Evolutionary conservation across 257 asterid genomes (phyloP).

Genomic region (Paraleonurus japonicus): DNA sequence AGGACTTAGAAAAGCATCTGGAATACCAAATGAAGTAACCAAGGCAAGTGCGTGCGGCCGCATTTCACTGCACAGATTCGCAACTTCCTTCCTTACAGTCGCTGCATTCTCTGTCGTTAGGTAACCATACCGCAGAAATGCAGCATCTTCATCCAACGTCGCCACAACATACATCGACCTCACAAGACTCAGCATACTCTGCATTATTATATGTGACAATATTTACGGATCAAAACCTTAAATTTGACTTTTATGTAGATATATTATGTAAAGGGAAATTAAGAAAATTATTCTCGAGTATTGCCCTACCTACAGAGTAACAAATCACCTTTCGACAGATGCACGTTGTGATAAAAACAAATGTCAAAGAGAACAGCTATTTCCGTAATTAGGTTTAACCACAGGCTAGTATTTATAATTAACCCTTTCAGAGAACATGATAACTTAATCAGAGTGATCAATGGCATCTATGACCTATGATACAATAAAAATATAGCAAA

Average conservation of each 20-base stretch:
- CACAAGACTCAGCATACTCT: slow-evolving; percentile 64
- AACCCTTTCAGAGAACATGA: not conserved
- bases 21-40: slow-evolving; percentile 79
- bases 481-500: not conserved
- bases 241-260: not conserved
- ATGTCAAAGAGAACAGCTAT: not conserved
- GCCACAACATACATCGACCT: slow-evolving; percentile 67
- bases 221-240: not conserved
- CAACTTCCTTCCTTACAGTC: slow-evolving; percentile 68
- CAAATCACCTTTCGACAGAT: not conserved
- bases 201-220: slow-evolving; percentile 25
- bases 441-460: not conserved
- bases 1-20: slow-evolving; percentile 90
- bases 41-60: slow-evolving; percentile 83
- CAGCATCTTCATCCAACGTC: slow-evolving; percentile 78
- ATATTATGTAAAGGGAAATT: not conserved
- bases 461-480: not conserved
- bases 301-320: not conserved
- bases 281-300: not conserved
- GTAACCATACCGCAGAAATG: slow-evolving; percentile 87
- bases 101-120: slow-evolving; percentile 60
- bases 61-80: slow-evolving; percentile 68
- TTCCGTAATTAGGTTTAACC: not conserved
- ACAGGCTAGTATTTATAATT: not conserved
- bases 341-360: not conserved